A percentile compares a stretch with the other conserved stretches of the same genome.
These are phyloP conservation scores for Euphrasia confusa DNA, from an alignment of 257 asterid species.

Conservation along the genomic window DNA sequence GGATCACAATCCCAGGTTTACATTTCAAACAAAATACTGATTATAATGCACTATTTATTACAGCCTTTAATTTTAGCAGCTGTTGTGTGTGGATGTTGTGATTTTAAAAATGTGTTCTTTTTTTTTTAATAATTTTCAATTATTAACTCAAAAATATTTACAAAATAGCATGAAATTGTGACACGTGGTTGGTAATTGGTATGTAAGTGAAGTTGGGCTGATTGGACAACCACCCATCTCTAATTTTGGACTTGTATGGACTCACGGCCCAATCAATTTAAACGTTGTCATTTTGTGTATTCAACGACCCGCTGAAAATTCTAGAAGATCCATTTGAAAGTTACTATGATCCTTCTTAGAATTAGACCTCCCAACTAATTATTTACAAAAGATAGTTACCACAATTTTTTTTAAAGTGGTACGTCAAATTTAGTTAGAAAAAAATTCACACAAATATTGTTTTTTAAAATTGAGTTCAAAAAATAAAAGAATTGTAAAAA, in stretches of 20 bases:
- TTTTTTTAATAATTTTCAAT: too few relatives aligned
- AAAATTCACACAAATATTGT: too few relatives aligned
- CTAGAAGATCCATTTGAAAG: conserved; percentile 20
- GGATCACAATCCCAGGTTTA: neutral
- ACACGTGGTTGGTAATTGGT: conserved; percentile 3
- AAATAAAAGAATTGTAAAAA: too few relatives aligned
- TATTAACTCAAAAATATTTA: neutral
- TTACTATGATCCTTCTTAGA: neutral
- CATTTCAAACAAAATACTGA: neutral
- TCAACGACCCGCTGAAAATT: neutral
- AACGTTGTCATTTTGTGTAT: neutral
- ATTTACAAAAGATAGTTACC: too few relatives aligned
- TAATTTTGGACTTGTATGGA: conserved; percentile 11
- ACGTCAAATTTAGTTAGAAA: too few relatives aligned
- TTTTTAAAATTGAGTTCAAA: too few relatives aligned
- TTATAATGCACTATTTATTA: neutral
- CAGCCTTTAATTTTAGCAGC: too few relatives aligned
- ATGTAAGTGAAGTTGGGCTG: neutral
- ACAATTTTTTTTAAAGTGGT: too few relatives aligned
- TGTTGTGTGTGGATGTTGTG: too few relatives aligned
- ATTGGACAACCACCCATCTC: neutral
- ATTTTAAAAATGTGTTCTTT: too few relatives aligned
- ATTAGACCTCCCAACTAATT: neutral
- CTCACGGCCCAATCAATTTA: conserved; percentile 3
- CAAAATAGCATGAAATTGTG: conserved; percentile 1